Evolutionary conservation across 352 stramenopile genomes (phyloP).

Genomic region (Globisporangium barbulae): DNA sequence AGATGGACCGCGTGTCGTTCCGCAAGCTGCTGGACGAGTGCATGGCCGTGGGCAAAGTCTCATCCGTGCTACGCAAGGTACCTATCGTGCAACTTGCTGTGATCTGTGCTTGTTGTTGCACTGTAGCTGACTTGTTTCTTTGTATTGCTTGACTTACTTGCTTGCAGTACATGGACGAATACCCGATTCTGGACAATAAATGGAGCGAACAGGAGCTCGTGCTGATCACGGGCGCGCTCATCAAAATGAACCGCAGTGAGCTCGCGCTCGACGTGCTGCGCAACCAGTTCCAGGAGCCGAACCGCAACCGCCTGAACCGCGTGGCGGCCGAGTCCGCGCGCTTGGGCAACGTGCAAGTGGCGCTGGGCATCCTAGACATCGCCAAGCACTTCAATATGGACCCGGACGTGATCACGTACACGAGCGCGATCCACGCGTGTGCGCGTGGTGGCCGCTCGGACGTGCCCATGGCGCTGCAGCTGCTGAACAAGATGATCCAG

Average conservation of each 20-base stretch:
- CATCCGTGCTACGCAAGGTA: slow-evolving; percentile 49
- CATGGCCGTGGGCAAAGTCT: slow-evolving; percentile 50
- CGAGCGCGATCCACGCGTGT: slow-evolving; percentile 77
- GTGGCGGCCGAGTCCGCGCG: slow-evolving; percentile 64
- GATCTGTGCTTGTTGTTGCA: neutral
- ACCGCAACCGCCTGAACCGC: slow-evolving; percentile 61
- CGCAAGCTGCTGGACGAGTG: slow-evolving; percentile 53
- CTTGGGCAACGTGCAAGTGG: slow-evolving; percentile 60
- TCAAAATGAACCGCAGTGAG: slow-evolving; percentile 68
- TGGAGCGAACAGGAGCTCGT: slow-evolving; percentile 77
- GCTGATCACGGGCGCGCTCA: slow-evolving; percentile 65
- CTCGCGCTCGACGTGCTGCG: slow-evolving; percentile 53
- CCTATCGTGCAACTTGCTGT: neutral
- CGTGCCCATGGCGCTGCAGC: slow-evolving; percentile 48
- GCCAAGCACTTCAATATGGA: slow-evolving; percentile 58
- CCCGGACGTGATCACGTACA: slow-evolving; percentile 75
- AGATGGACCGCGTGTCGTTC: slow-evolving; percentile 64
- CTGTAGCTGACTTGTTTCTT: slow-evolving; percentile 6
- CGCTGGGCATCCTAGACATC: slow-evolving; percentile 70
- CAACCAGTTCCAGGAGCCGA: slow-evolving; percentile 47
- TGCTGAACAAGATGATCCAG: slow-evolving; percentile 79
- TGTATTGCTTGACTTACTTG: neutral
- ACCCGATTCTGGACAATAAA: slow-evolving; percentile 50
- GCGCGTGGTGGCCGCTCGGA: slow-evolving; percentile 48
- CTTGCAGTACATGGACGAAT: slow-evolving; percentile 60